phyloP scores from a whole-genome alignment of 2,329 filamentous ascomycete genomes.

The Mycogone perniciosa region DNA sequence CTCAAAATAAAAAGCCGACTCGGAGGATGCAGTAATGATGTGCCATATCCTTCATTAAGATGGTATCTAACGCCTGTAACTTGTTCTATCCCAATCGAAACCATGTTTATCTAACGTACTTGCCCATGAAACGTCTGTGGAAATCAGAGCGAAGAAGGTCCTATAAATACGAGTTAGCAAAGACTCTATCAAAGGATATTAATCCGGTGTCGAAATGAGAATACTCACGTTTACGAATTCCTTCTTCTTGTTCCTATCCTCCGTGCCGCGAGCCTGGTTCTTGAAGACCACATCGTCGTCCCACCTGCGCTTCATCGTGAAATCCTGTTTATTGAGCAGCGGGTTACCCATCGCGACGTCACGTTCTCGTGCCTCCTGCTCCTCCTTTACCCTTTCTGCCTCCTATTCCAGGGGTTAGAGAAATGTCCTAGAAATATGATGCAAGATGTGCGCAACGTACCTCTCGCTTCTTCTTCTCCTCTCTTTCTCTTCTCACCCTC shows the following conservation, averaged over 20 bases:
- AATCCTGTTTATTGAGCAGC: slow-evolving; percentile 80
- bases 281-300: slow-evolving; percentile 99
- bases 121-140: slow-evolving; percentile 92
- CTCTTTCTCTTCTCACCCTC: slow-evolving; percentile 77
- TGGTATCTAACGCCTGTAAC: slow-evolving; percentile 20
- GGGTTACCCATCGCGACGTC: slow-evolving; percentile 93
- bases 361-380: slow-evolving; percentile 75
- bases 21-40: neutral
- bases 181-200: neutral
- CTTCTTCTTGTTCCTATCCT: slow-evolving; percentile 80
- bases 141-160: slow-evolving; percentile 92
- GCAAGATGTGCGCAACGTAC: slow-evolving; percentile 13
- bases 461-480: slow-evolving; percentile 37
- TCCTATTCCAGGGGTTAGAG: slow-evolving; percentile 44
- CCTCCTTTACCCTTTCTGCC: slow-evolving; percentile 69
- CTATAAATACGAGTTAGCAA: slow-evolving; percentile 32
- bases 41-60: slow-evolving; percentile 3
- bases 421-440: neutral
- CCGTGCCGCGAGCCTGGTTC: slow-evolving; percentile 92
- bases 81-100: slow-evolving; percentile 5
- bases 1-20: slow-evolving; percentile 11
- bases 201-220: slow-evolving; percentile 1
- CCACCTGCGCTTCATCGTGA: slow-evolving; percentile 88
- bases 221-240: slow-evolving; percentile 88
- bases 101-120: slow-evolving; percentile 49